Evolutionary conservation across 2,329 filamentous ascomycete genomes (phyloP), one percentile per base, ranked within the genome.

Genomic region (Fusarium chlamydosporum): DNA sequence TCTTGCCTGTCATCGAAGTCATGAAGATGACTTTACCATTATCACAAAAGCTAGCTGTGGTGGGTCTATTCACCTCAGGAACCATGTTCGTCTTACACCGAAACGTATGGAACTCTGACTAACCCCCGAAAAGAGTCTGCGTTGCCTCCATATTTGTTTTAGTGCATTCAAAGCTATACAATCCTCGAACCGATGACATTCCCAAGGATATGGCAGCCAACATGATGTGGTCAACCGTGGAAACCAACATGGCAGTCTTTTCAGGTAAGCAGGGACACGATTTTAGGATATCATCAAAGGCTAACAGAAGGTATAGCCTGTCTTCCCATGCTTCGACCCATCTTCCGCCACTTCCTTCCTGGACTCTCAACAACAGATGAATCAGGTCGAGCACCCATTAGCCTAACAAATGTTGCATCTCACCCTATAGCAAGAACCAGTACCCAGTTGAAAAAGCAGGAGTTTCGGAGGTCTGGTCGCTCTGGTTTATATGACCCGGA

Each of bases 231-330:
- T 67, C 64, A 31, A 51, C 67, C 0, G 70, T 72, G 3, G 70
- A 72, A 34, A 58, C 72, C 0, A 71, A 72, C 8, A 72, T 72
- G 48, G 70, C 70, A 15, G 59, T 72, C 18, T 70, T 72, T 3
- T 71, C 67, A 0, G 61, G 70, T 68, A 57, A 18, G 7, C 12
- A 16, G 3, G 3, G 4, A 12, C 4, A 4, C 15, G 0, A 16
- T 3, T 4, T 23, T 4, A 5, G 8, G 6, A 0, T 0, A 3
- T 6, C 15, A 11, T 3, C 3, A 8, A 16, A 3, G 1, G 1
- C 35, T 63, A 8, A 63, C 20, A 27, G 5, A 10, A 2, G 0
- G 3, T 6, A 0, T 1, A 69, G 66, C 60, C 3, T 69, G 67
- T 16, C 62, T 70, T 1, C 65, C 65, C 0, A 63, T 70, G 54